These are phyloP conservation scores for Geosmithia flava DNA, from an alignment of 2,329 filamentous ascomycete species.

Conservation along the genomic window DNA sequence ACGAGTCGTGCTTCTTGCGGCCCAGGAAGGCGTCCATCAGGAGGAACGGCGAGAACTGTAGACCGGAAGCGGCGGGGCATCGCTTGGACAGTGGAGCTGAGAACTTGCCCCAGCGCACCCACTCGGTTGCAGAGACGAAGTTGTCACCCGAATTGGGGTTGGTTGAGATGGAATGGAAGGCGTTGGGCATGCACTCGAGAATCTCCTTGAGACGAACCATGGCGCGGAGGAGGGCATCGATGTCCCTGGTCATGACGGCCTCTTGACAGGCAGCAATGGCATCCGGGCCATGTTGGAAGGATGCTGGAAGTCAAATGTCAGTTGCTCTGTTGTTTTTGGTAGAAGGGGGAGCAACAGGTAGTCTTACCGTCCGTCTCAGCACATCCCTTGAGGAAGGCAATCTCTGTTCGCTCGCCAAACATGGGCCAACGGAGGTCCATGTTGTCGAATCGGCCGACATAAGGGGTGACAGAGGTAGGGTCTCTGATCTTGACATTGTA, in stretches of 20 bases:
- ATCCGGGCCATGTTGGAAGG: slow-evolving; percentile 36
- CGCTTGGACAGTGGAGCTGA: slow-evolving; percentile 35
- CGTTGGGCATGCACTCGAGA: slow-evolving; percentile 38
- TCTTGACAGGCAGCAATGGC: slow-evolving; percentile 41
- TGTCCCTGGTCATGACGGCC: slow-evolving; percentile 37
- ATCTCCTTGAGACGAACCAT: slow-evolving; percentile 40
- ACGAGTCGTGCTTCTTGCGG: slow-evolving; percentile 35
- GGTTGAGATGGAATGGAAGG: slow-evolving; percentile 39
- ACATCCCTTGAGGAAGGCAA: slow-evolving; percentile 37
- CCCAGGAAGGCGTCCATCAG: slow-evolving; percentile 44
- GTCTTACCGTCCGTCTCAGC: slow-evolving; percentile 29
- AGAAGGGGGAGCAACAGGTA: background rate
- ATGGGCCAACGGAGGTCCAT: slow-evolving; percentile 41
- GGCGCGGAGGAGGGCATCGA: slow-evolving; percentile 35
- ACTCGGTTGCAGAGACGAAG: slow-evolving; percentile 32
- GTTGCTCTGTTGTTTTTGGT: background rate
- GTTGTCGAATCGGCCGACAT: slow-evolving; percentile 38
- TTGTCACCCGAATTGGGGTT: slow-evolving; percentile 39
- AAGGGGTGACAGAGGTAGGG: slow-evolving; percentile 33
- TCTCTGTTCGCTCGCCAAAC: slow-evolving; percentile 37
- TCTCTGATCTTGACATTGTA: slow-evolving; percentile 39
- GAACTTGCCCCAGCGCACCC: slow-evolving; percentile 39
- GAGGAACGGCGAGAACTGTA: slow-evolving; percentile 39
- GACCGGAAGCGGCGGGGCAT: slow-evolving; percentile 35
- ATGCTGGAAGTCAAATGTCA: slow-evolving; percentile 15